Percentiles rank a stretch among this genome's conserved stretches.
Evolutionary conservation across 2,329 filamentous ascomycete genomes (phyloP).

Genomic region (Talaromyces pinophilus): DNA sequence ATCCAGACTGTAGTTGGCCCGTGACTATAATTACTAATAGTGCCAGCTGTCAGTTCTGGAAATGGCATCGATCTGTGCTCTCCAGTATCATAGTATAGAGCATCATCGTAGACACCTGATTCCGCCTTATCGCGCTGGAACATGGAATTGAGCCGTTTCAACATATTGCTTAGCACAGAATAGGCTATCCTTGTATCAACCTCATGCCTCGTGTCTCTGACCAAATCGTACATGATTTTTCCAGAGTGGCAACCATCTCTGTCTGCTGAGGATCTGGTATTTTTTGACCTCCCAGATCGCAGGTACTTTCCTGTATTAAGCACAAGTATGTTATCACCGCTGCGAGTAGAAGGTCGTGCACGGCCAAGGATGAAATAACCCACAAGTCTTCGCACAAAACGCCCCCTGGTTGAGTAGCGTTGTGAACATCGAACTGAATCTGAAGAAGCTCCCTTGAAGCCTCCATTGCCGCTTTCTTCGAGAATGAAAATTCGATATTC

Average conservation of each 20-base stretch:
- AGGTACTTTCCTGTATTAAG: neutral
- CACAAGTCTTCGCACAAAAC: slow-evolving; percentile 10
- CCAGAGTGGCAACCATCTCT: slow-evolving; percentile 11
- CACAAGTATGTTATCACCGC: slow-evolving; percentile 13
- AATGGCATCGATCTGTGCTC: neutral
- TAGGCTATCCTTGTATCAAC: slow-evolving; percentile 11
- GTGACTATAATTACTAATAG: neutral
- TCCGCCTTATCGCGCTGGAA: neutral
- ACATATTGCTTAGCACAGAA: slow-evolving; percentile 4
- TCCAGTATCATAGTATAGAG: neutral
- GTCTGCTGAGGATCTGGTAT: neutral
- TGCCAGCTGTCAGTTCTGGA: neutral
- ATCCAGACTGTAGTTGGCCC: too few relatives aligned
- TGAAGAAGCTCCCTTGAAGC: slow-evolving; percentile 17
- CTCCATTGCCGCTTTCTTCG: slow-evolving; percentile 12
- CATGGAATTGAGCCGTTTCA: slow-evolving; percentile 4
- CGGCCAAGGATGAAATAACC: slow-evolving; percentile 15
- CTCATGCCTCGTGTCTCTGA: slow-evolving; percentile 6
- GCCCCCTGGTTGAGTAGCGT: slow-evolving; percentile 15
- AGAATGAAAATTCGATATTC: slow-evolving; percentile 4
- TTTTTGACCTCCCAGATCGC: neutral
- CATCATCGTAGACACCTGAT: neutral
- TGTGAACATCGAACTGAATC: slow-evolving; percentile 9
- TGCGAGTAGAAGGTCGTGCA: slow-evolving; percentile 14
- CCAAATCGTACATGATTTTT: slow-evolving; percentile 15